Conservation (phyloP, 208 protist genomes). For the Crithidia thermophila region DNA sequence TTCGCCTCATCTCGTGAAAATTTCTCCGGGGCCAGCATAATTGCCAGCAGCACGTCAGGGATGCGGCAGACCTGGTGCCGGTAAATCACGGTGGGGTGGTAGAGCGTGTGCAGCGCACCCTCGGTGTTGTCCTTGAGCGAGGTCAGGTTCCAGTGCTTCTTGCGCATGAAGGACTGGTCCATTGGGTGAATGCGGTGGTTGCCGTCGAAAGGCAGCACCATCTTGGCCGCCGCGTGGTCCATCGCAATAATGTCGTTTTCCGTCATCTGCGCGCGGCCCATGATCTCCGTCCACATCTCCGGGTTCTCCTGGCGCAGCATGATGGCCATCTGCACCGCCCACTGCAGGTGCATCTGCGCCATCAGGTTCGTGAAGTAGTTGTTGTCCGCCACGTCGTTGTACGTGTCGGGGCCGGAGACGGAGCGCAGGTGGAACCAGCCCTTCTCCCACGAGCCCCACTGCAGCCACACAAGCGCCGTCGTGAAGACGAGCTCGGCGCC, state of each 20-base stretch:
- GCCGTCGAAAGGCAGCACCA: conserved; percentile 83
- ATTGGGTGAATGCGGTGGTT: conserved; percentile 81
- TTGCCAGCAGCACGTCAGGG: conserved; percentile 85
- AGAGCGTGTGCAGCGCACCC: conserved; percentile 56
- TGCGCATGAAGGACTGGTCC: conserved; percentile 87
- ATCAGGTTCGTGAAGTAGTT: conserved; percentile 94
- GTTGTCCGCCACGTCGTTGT: conserved; percentile 87
- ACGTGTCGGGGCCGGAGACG: conserved; percentile 87
- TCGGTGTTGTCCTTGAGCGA: conserved; percentile 48
- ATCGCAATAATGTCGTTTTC: conserved; percentile 81
- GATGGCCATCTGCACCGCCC: conserved; percentile 69
- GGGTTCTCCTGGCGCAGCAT: conserved; percentile 59
- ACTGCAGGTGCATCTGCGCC: conserved; percentile 86
- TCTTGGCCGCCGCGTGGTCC: conserved; percentile 67
- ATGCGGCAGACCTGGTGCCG: conserved; percentile 85
- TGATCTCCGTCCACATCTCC: conserved; percentile 63
- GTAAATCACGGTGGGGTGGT: conserved; percentile 85
- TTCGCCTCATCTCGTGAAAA: conserved; percentile 83
- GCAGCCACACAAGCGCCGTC: conserved; percentile 83
- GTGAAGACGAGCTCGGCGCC: conserved; percentile 85
- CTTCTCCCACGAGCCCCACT: conserved; percentile 87
- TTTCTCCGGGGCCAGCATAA: conserved; percentile 70
- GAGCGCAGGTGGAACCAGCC: conserved; percentile 84
- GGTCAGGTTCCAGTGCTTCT: conserved; percentile 81
- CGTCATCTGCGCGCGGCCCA: conserved; percentile 61